phyloP scores from a whole-genome alignment of 2,329 filamentous ascomycete species.

The Diaporthe destruens region DNA sequence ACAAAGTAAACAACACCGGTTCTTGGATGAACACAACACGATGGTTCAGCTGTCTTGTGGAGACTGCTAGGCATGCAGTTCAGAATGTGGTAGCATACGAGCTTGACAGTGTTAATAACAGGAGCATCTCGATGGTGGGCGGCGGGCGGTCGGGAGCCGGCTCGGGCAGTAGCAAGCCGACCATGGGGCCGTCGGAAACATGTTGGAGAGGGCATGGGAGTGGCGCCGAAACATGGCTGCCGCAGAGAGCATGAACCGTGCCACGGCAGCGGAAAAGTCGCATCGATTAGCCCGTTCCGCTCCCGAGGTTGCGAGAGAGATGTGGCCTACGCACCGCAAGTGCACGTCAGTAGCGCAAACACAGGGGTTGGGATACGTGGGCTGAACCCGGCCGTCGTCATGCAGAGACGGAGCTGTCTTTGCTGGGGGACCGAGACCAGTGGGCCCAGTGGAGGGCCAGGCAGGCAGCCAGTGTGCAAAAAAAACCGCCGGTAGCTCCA shows the following conservation, averaged over 20 bases:
- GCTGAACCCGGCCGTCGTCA: constrained; percentile 19
- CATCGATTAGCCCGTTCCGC: constrained; percentile 15
- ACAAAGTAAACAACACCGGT: too few species aligned
- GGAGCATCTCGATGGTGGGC: not conserved
- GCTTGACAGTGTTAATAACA: not conserved
- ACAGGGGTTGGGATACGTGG: not conserved
- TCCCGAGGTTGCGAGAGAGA: constrained; percentile 6
- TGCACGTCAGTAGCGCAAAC: not conserved
- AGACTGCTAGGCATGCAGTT: too few species aligned
- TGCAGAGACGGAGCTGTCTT: not conserved
- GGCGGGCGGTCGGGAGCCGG: not conserved
- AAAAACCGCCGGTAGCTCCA: too few species aligned
- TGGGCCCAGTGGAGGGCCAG: not conserved
- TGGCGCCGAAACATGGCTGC: constrained; percentile 13
- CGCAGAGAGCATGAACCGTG: constrained; percentile 8
- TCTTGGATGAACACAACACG: not conserved
- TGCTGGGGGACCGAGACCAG: too few species aligned
- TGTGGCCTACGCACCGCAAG: not conserved
- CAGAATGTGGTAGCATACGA: not conserved
- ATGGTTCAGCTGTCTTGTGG: too few species aligned
- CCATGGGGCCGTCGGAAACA: not conserved
- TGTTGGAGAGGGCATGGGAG: constrained; percentile 1
- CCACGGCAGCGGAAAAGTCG: constrained; percentile 20
- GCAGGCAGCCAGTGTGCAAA: too few species aligned
- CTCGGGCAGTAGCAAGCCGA: constrained; percentile 1